These are phyloP conservation scores for Nissolia schottii DNA, from an alignment of 306 rosid species.

Conservation along the genomic window DNA sequence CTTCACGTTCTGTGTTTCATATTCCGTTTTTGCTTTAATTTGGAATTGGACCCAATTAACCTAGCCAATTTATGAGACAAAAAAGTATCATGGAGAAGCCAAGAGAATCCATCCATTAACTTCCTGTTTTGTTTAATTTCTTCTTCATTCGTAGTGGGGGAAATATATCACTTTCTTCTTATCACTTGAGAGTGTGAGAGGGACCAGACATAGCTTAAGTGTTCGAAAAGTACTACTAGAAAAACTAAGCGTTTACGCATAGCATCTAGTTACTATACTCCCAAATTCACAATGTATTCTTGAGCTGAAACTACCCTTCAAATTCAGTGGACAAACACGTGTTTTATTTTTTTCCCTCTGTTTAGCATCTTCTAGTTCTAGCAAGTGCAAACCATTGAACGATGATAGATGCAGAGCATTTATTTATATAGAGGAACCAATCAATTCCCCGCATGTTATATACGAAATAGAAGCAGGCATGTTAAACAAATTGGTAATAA, in stretches of 20 bases:
- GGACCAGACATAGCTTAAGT: no score
- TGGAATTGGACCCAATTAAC: not conserved
- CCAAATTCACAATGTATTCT: no score
- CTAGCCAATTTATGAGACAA: not conserved
- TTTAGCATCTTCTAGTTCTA: not conserved
- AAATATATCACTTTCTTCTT: no score
- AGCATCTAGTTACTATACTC: no score
- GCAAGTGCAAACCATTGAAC: not conserved
- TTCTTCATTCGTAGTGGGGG: not conserved
- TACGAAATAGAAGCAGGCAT: no score
- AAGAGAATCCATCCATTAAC: not conserved
- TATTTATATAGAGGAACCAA: not conserved
- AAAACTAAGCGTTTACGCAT: no score
- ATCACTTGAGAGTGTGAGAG: no score
- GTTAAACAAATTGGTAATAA: not conserved
- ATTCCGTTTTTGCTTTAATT: not conserved
- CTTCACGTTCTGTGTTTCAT: conserved; percentile 4
- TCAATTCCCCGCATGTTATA: not conserved
- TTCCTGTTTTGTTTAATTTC: not conserved
- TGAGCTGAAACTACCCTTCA: no score
- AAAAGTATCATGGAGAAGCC: not conserved
- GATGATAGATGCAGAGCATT: not conserved
- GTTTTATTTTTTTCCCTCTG: not conserved
- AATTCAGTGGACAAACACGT: no score
- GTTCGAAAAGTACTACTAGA: no score